Evolutionary conservation across 805 yeast genomes (phyloP).

Genomic region (Yamadazyma takamatsuzukensis): DNA sequence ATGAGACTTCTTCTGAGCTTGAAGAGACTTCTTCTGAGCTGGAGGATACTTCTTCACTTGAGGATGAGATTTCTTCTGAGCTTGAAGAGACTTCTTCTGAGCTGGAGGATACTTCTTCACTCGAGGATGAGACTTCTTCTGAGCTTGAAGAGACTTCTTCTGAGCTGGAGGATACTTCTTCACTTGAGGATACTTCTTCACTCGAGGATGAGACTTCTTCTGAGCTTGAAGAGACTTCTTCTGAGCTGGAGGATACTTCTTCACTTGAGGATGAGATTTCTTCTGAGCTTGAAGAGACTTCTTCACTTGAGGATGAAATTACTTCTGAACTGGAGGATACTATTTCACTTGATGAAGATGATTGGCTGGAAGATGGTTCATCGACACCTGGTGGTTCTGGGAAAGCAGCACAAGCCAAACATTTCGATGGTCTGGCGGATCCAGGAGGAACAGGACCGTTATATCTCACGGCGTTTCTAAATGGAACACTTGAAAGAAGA

Average conservation of each 20-base stretch:
- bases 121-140: conserved; percentile 4
- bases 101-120: conserved; percentile 1
- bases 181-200: conserved; percentile 2
- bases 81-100: conserved; percentile 1
- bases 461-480: conserved; percentile 10
- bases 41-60: too few relatives aligned
- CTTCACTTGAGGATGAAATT: conserved; percentile 2
- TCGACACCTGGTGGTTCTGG: conserved; percentile 13
- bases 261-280: conserved; percentile 4
- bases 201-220: conserved; percentile 1
- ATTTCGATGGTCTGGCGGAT: conserved; percentile 9
- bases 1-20: too few relatives aligned
- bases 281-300: conserved; percentile 2
- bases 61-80: too few relatives aligned
- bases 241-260: conserved; percentile 4
- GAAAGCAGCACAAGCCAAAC: conserved; percentile 13
- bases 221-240: background rate
- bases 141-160: background rate
- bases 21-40: too few relatives aligned
- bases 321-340: conserved; percentile 3
- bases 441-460: conserved; percentile 13
- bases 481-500: conserved; percentile 8
- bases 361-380: conserved; percentile 5
- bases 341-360: conserved; percentile 1
- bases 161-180: conserved; percentile 3